Percentiles rank a stretch among this genome's conserved stretches.
Evolutionary conservation across 805 yeast species (phyloP).

Genomic region (Schwanniomyces pseudopolymorphus): DNA sequence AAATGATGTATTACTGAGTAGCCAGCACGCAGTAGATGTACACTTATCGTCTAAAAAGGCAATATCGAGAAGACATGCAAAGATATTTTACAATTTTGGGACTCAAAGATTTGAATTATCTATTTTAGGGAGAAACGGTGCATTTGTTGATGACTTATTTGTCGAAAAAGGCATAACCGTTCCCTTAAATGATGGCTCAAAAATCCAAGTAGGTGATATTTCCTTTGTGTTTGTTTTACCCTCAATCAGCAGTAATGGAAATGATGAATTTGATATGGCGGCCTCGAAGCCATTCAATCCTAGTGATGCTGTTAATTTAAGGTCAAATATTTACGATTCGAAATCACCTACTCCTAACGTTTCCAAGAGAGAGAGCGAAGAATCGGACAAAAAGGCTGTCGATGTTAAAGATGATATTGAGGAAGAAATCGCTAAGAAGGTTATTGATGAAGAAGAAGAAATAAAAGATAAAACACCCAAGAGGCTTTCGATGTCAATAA

Average conservation of each 20-base stretch:
- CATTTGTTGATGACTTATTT: slow-evolving; percentile 89
- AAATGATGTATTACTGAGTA: slow-evolving; percentile 52
- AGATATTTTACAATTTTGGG: slow-evolving; percentile 94
- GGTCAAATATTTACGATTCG: slow-evolving; percentile 45
- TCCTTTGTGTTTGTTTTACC: slow-evolving; percentile 88
- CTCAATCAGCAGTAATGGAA: slow-evolving; percentile 47
- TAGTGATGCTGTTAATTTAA: slow-evolving; percentile 58
- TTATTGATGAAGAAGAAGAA: not conserved
- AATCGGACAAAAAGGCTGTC: slow-evolving; percentile 4
- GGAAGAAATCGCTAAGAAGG: not conserved
- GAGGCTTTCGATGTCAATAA: slow-evolving; percentile 35
- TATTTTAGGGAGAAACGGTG: slow-evolving; percentile 93
- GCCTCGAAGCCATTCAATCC: slow-evolving; percentile 50
- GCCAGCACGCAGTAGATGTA: slow-evolving; percentile 80
- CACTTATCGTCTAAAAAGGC: slow-evolving; percentile 92
- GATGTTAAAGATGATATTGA: slow-evolving; percentile 2
- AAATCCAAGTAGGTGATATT: slow-evolving; percentile 90
- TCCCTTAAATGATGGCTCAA: slow-evolving; percentile 76
- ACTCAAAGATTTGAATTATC: slow-evolving; percentile 91
- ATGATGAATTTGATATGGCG: slow-evolving; percentile 16
- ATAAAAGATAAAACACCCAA: slow-evolving; percentile 7
- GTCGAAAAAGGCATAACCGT: slow-evolving; percentile 91
- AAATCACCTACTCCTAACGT: slow-evolving; percentile 13
- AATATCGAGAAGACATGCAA: slow-evolving; percentile 91
- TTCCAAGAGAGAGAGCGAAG: slow-evolving; percentile 32